Evolutionary conservation across 1,284 basidiomycete genomes (phyloP).

Genomic region (Cryptococcus hybrid): DNA sequence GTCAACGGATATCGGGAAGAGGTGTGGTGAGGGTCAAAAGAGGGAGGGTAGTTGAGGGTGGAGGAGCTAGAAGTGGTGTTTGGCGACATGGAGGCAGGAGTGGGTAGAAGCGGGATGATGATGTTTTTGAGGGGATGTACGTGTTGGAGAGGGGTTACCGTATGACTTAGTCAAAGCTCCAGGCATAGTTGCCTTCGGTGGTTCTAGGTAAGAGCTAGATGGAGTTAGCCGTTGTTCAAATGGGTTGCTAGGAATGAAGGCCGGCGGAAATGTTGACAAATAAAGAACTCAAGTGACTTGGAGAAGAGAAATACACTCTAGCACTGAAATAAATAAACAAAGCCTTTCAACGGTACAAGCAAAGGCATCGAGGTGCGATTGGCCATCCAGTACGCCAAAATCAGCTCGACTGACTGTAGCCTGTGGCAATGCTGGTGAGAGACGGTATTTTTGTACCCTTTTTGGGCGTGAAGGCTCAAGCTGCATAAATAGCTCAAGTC

Average conservation of each 20-base stretch:
- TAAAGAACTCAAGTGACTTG: neutral
- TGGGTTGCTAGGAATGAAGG: neutral
- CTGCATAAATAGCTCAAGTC: no score
- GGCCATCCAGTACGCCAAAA: no score
- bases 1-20: conserved; percentile 20
- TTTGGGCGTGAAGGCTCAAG: no score
- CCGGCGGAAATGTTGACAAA: neutral
- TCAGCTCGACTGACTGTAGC: no score
- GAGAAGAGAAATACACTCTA: no score
- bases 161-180: neutral
- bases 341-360: no score
- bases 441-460: no score
- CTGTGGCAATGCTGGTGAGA: no score
- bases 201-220: no score
- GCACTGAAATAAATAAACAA: no score
- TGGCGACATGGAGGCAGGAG: conserved; percentile 30
- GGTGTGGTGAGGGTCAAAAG: conserved; percentile 20
- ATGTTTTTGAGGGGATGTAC: conserved; percentile 19
- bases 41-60: conserved; percentile 18
- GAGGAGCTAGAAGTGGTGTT: conserved; percentile 14
- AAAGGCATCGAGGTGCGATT: no score
- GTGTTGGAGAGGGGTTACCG: conserved; percentile 11
- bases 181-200: neutral
- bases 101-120: conserved; percentile 18
- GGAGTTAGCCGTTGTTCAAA: neutral